Base-by-base conservation (phyloP, 768 basidiomycete species). In the Inosperma sp. region DNA sequence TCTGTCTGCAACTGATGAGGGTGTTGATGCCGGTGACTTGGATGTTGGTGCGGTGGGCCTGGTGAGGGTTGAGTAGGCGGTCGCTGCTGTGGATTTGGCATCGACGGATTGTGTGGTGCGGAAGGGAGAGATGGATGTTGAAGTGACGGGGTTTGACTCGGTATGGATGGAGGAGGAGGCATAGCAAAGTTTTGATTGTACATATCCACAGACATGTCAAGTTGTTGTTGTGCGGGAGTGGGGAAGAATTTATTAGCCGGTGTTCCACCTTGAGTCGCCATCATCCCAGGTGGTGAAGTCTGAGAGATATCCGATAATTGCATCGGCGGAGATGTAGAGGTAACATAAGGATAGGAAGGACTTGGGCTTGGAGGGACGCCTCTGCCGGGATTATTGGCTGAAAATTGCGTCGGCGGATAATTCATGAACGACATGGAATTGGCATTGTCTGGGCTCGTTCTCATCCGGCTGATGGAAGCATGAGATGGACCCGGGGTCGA, bases 211-310 rank as follows among this genome's bases (percentile, higher is more conserved):
- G 43, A 80, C 59, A 81, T 74, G 49, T 79, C 79, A 53, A 37
- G 37, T 7, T 77, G 75, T 49, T 80, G 78, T 59, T 88, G 84
- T 2, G 82, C 81, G 2, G 85, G 83, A 0, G 84, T 85, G 10
- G 74, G 61, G 23, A 75, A 74, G 58, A 82, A 81, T 7, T 63
- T 70, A 8, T 73, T 59, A 14, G 77, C 65, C 30, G 50, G 23
- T 27, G 43, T 51, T 34, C 70, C 69, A 27, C 67, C 72, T 47
- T 62, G 70, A 26, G 69, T 65, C 30, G 68, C 65, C 39, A 72
- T 62, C 40, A 73, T 61, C 36, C 64, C 62, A 16, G 64, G 58
- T 14, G 69, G 56, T 51, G 74, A 70, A n/a, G 72, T 53, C 52
- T 73, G 77, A 12, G 70, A 56, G 49, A 78, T 69, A 48, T 80